These are phyloP conservation scores for Athelia sp. DNA, from an alignment of 1,284 basidiomycete species.

Conservation along the genomic window DNA sequence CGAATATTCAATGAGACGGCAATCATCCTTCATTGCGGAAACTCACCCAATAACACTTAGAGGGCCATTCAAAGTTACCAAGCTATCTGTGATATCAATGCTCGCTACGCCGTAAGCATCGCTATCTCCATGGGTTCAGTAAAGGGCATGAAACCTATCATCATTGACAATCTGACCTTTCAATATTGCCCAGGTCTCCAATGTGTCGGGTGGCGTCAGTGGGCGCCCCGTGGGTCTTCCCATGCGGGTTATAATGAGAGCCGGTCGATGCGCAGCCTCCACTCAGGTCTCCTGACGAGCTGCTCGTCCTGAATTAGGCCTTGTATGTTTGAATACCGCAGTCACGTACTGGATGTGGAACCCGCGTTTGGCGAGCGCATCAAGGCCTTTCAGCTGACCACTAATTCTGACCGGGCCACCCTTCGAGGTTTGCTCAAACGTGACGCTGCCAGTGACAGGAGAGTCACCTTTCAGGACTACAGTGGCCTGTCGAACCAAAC, in stretches of 20 bases:
- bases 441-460: slow-evolving; percentile 28
- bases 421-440: slow-evolving; percentile 54
- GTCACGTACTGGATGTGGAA: slow-evolving; percentile 74
- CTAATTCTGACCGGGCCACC: slow-evolving; percentile 56
- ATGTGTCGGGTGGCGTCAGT: slow-evolving; percentile 57
- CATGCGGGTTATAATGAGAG: slow-evolving; percentile 73
- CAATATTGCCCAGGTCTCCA: slow-evolving; percentile 77
- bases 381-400: slow-evolving; percentile 58
- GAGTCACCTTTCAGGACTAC: background rate
- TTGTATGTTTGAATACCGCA: background rate
- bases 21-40: no score
- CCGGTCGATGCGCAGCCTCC: slow-evolving; percentile 70
- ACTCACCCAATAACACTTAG: slow-evolving; percentile 66
- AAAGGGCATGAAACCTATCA: no score
- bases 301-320: background rate
- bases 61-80: slow-evolving; percentile 67
- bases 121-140: slow-evolving; percentile 11
- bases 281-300: slow-evolving; percentile 59
- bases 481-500: background rate
- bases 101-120: slow-evolving; percentile 54
- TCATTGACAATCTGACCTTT: slow-evolving; percentile 17
- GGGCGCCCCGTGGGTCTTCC: slow-evolving; percentile 62
- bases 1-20: no score
- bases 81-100: slow-evolving; percentile 54
- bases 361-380: slow-evolving; percentile 56